Percentiles rank a stretch among this genome's conserved stretches.
Conservation (phyloP, 1,139 yeast genomes). For the Suhomyces anneliseae region DNA sequence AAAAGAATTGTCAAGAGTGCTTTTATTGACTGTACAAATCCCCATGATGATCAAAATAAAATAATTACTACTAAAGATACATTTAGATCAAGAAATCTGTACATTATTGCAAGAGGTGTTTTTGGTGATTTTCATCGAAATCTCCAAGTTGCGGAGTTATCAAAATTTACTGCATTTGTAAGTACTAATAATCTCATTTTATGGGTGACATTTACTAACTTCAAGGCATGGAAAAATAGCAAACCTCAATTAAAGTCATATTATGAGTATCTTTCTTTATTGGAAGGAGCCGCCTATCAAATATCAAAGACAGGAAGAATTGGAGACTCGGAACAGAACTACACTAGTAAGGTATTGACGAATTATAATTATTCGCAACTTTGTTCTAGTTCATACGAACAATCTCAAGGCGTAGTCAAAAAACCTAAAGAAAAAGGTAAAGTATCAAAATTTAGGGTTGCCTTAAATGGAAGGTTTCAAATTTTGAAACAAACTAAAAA, state of each 20-base stretch:
- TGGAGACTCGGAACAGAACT: not conserved
- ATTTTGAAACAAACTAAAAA: not conserved
- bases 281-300: slow-evolving; percentile 18
- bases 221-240: slow-evolving; percentile 23
- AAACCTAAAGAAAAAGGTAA: not conserved
- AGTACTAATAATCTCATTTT: slow-evolving; percentile 7
- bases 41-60: not conserved
- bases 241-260: slow-evolving; percentile 16
- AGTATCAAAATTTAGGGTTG: not conserved
- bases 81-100: slow-evolving; percentile 23
- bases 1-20: not conserved
- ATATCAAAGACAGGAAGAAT: slow-evolving; percentile 6
- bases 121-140: slow-evolving; percentile 11
- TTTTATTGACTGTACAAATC: not conserved
- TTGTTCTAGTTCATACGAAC: not conserved
- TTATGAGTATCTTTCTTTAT: slow-evolving; percentile 23
- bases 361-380: not conserved
- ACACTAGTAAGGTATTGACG: not conserved
- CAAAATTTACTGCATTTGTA: slow-evolving; percentile 20
- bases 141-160: too few relatives aligned
- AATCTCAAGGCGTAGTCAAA: not conserved
- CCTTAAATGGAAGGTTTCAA: not conserved
- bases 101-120: slow-evolving; percentile 22
- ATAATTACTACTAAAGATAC: not conserved
- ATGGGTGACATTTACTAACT: slow-evolving; percentile 8